Evolutionary conservation across 2,329 filamentous ascomycete genomes (phyloP), one percentile per base, ranked within the genome.

Genomic region (Pleomassaria siparia): DNA sequence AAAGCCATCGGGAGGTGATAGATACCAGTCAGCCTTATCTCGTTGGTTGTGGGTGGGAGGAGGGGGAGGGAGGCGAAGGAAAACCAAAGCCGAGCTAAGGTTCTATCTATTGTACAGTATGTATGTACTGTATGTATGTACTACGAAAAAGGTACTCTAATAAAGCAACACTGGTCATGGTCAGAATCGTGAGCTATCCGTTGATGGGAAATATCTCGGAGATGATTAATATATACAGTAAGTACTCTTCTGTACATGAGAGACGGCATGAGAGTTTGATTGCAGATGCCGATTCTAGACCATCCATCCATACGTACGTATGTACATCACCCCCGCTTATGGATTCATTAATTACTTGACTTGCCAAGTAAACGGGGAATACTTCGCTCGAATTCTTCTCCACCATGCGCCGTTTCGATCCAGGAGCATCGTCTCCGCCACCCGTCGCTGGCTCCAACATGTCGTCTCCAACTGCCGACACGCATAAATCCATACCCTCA

Each of bases 381-480:
- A 22, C 21, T 37, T 16, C 53, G 40, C 29, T 21, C 13, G 15
- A 20, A 18, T 36, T n/a, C 53, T 36, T 35, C 26, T 22, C 21
- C 18, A n/a, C 26, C 30, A 8, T n/a, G n/a, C 29, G 10, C 29
- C 22, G 21, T 20, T 46, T 32, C 29, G 24, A 24, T 32, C 20
- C 15, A n/a, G 43, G 49, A 43, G 28, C 43, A 43, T 52, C 48
- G 46, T 52, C 47, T 47, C 50, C 50, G 40, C 40, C 32, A 41
- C 21, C 40, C 18, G 28, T 29, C 42, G 33, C 40, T 11, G 15
- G 50, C 39, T 41, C 40, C 15, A 36, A 21, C 24, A 25, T 35
- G 11, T 35, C 4, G 6, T 35, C 12, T 16, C 36, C 51, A 57
- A 57, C 54, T 57, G 54, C 54, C 54, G 54, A 55, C 40, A 35